Evolutionary conservation across 2,329 filamentous ascomycete species (phyloP), one percentile per base, ranked within the genome.

Genomic region (Sarocladiaceae sp.): DNA sequence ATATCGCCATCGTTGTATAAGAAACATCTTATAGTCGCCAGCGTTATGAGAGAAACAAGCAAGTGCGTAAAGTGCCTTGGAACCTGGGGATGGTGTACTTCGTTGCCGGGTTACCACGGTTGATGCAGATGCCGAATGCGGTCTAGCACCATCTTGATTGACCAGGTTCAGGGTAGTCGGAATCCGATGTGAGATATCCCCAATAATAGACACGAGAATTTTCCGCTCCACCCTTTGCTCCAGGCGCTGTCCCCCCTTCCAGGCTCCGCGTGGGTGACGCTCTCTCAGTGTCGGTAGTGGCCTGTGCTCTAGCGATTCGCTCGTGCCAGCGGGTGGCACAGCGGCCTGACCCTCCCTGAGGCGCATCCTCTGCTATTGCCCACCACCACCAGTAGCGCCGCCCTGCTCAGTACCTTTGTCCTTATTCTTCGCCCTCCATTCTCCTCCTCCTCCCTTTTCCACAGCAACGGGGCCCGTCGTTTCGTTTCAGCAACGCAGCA

Each of bases 401-500:
- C 37, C 37, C 37, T 41, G 37, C 39, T 43, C 31, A 13, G 19
- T n/a, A 24, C 23, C n/a, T n/a, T 21, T n/a, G 26, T 29, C 26
- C 26, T 13, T 13, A 29, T 29, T 24, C 19, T 12, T 39, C 19
- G 3, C 6, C 20, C 24, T 21, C 16, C 21, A 12, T n/a, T 19
- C 3, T 21, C 29, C 20, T 24, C 24, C n/a, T 32, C 24, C 43
- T 42, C 46, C 46, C 44, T 41, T 48, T 48, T 45, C 47, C 47
- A 44, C 47, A 35, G 47, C 47, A 48, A 48, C 47, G 37, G 23
- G 33, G n/a, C n/a, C n/a, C 26, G 26, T 41, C 37, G 37, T 41
- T 41, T 41, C 37, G 37, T 41, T 41, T 41, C 37, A 24, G 21
- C n/a, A n/a, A n/a, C n/a, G n/a, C n/a, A n/a, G n/a, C n/a, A n/a